Evolutionary conservation across 768 basidiomycete species (phyloP).

Genomic region (Naganishia friedmannii): DNA sequence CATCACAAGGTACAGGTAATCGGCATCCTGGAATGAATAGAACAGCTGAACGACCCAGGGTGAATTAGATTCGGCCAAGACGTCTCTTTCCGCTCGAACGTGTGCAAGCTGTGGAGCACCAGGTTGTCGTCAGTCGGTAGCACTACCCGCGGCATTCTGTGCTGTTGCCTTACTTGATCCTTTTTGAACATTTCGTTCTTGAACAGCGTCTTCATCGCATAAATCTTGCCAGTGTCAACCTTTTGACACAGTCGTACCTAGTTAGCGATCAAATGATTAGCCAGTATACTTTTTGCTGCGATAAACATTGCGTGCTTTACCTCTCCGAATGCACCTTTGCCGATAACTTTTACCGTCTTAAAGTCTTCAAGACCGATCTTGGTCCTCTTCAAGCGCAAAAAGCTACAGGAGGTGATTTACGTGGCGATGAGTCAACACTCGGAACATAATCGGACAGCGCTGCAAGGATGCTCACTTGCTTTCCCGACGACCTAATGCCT

Average conservation of each 20-base stretch:
- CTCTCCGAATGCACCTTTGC: constrained; percentile 98
- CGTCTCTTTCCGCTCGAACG: constrained; percentile 94
- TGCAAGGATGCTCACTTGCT: constrained; percentile 42
- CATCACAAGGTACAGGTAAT: constrained; percentile 95
- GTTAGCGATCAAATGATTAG: neutral
- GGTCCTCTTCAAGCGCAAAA: constrained; percentile 80
- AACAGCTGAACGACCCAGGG: constrained; percentile 94
- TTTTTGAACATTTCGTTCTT: constrained; percentile 99
- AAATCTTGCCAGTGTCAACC: constrained; percentile 93
- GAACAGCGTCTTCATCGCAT: constrained; percentile 96
- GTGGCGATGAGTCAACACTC: neutral
- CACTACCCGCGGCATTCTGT: neutral
- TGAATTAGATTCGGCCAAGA: constrained; percentile 90
- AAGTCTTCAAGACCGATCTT: constrained; percentile 89
- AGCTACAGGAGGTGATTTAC: constrained; percentile 58
- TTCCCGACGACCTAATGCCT: constrained; percentile 47
- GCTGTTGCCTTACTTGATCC: constrained; percentile 69
- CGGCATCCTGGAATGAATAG: constrained; percentile 95
- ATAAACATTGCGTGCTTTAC: constrained; percentile 55
- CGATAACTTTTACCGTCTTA: constrained; percentile 95
- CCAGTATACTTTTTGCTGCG: neutral
- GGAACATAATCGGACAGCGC: neutral
- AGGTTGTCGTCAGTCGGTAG: neutral
- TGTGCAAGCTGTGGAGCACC: constrained; percentile 73
- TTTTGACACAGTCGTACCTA: constrained; percentile 94